A percentile compares a stretch with the other conserved stretches of the same genome.
phyloP scores from a whole-genome alignment of 306 rosid genomes.

The Argentina anserina region DNA sequence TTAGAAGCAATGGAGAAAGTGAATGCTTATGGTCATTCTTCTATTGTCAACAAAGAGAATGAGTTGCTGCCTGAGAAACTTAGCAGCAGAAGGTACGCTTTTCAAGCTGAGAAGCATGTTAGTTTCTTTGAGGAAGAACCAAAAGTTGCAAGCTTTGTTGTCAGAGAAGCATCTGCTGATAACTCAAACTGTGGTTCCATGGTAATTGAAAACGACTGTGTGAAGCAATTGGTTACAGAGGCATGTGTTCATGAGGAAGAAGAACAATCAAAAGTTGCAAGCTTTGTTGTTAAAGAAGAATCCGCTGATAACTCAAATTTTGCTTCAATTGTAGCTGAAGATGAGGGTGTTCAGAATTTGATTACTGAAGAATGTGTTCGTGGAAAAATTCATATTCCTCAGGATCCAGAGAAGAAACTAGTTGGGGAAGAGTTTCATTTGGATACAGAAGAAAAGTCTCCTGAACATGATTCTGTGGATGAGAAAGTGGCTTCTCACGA shows the following conservation, averaged over 20 bases:
- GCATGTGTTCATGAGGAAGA: constrained; percentile 45
- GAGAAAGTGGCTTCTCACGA: constrained; percentile 7
- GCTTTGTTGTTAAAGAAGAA: constrained; percentile 39
- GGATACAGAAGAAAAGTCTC: constrained; percentile 21
- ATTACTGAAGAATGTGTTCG: constrained; percentile 13
- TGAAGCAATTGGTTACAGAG: constrained; percentile 3
- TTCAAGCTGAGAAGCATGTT: constrained; percentile 33
- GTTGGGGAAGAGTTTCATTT: constrained; percentile 14
- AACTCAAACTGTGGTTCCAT: constrained; percentile 8
- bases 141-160: constrained; percentile 37
- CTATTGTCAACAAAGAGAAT: constrained; percentile 26
- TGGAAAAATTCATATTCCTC: constrained; percentile 28
- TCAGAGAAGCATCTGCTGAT: constrained; percentile 34
- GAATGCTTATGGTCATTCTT: constrained; percentile 29
- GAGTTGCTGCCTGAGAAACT: constrained; percentile 45
- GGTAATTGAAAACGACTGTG: not conserved
- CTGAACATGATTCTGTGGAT: not conserved
- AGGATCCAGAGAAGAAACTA: constrained; percentile 17
- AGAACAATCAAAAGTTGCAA: constrained; percentile 48
- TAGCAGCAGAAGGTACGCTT: constrained; percentile 44
- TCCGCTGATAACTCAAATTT: constrained; percentile 20
- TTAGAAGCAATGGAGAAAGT: constrained; percentile 16
- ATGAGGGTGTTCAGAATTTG: not conserved
- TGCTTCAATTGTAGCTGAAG: not conserved
- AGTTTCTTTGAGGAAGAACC: constrained; percentile 55